phyloP scores from a whole-genome alignment of 352 stramenopile species.

The Paralagenidium karlingii region DNA sequence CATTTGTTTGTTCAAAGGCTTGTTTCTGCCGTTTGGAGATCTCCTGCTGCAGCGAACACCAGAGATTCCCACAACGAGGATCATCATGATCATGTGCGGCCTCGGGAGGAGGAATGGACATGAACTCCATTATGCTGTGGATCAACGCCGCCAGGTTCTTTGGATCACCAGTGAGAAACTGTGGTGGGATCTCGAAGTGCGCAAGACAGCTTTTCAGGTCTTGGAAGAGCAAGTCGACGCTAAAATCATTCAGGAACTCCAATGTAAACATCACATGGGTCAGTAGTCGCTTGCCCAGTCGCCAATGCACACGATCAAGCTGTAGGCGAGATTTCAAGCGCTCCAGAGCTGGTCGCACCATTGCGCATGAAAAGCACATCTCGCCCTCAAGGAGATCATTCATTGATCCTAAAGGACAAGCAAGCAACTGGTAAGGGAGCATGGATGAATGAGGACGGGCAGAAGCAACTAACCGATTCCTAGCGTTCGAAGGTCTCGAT shows the following conservation, averaged over 20 bases:
- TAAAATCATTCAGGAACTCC: slow-evolving; percentile 6
- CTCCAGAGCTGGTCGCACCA: slow-evolving; percentile 3
- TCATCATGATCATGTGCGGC: slow-evolving; percentile 33
- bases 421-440: too few relatives aligned
- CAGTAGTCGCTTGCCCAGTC: slow-evolving; percentile 2
- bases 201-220: slow-evolving; percentile 1
- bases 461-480: too few relatives aligned
- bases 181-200: slow-evolving; percentile 2
- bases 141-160: slow-evolving; percentile 15
- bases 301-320: too few relatives aligned
- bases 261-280: slow-evolving; percentile 3
- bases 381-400: slow-evolving; percentile 3
- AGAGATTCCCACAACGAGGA: slow-evolving; percentile 26
- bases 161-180: too few relatives aligned
- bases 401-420: slow-evolving; percentile 1
- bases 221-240: slow-evolving; percentile 8
- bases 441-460: too few relatives aligned
- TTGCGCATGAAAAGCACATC: neutral
- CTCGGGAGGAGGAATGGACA: slow-evolving; percentile 19
- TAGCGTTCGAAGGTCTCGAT: slow-evolving; percentile 1
- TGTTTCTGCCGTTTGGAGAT: slow-evolving; percentile 33
- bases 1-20: slow-evolving; percentile 33
- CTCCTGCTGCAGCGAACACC: slow-evolving; percentile 46
- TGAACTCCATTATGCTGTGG: slow-evolving; percentile 14
- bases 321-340: slow-evolving; percentile 5